phyloP scores from a whole-genome alignment of 805 yeast species.

The Lipomyces oligophaga region DNA sequence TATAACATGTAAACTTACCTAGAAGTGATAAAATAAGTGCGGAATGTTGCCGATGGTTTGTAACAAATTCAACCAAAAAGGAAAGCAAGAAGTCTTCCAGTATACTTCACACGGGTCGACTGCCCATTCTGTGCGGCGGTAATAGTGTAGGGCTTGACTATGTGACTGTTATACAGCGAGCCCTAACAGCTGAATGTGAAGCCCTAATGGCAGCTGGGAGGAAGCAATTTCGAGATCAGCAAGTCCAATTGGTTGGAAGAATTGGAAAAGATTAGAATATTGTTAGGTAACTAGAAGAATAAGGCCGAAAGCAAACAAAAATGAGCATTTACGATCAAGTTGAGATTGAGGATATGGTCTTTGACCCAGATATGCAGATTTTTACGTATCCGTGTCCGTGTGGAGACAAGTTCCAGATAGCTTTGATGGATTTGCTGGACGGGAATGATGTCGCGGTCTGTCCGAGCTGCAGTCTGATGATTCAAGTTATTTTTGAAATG shows the following conservation, averaged over 20 bases:
- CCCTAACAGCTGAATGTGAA: too few relatives aligned
- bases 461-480: constrained; percentile 93
- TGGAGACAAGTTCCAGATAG: constrained; percentile 89
- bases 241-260: too few relatives aligned
- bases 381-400: constrained; percentile 98
- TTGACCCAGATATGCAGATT: constrained; percentile 73
- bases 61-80: constrained; percentile 1
- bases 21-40: background rate
- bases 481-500: constrained; percentile 80
- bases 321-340: constrained; percentile 76
- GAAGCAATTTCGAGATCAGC: too few relatives aligned
- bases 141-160: too few relatives aligned
- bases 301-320: background rate
- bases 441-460: constrained; percentile 95
- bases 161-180: too few relatives aligned
- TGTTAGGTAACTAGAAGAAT: too few relatives aligned
- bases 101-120: too few relatives aligned
- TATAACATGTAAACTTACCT: background rate
- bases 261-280: too few relatives aligned
- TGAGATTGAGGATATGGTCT: constrained; percentile 95
- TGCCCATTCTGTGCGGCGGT: too few relatives aligned
- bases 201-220: too few relatives aligned
- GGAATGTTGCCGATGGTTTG: background rate
- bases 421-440: constrained; percentile 71
- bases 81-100: too few relatives aligned